Conservation (phyloP, 176 grass and related monocot genomes). For the Carex parvula region DNA sequence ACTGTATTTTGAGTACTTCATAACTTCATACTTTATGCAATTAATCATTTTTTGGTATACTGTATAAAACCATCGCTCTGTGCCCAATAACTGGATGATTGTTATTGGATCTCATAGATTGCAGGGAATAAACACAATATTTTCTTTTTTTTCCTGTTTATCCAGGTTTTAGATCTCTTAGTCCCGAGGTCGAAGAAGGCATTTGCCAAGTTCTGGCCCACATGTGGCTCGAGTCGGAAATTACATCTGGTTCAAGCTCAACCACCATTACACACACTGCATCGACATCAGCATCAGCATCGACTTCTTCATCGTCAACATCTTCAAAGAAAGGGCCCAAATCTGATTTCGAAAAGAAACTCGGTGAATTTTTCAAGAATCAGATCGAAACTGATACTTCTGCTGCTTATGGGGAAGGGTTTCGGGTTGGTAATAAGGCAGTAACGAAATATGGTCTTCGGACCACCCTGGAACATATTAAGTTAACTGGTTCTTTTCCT, state of each 20-base stretch:
- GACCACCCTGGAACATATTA: slow-evolving; percentile 70
- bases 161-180: slow-evolving; percentile 57
- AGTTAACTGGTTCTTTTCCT: slow-evolving; percentile 53
- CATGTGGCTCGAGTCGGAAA: slow-evolving; percentile 80
- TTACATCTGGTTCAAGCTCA: slow-evolving; percentile 38
- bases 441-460: slow-evolving; percentile 51
- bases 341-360: slow-evolving; percentile 59
- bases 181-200: slow-evolving; percentile 75
- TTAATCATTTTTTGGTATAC: no score
- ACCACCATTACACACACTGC: slow-evolving; percentile 31
- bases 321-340: slow-evolving; percentile 59
- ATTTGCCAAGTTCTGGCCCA: slow-evolving; percentile 85
- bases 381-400: slow-evolving; percentile 71
- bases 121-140: neutral
- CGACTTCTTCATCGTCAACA: slow-evolving; percentile 41
- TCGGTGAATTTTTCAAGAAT: slow-evolving; percentile 74
- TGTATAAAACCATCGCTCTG: neutral
- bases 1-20: neutral
- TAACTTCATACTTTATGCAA: no score
- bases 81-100: neutral
- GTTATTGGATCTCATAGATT: neutral
- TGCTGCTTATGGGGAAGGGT: slow-evolving; percentile 52
- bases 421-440: slow-evolving; percentile 36
- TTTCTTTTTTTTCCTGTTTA: neutral
- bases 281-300: slow-evolving; percentile 34